phyloP scores from a whole-genome alignment of 345 rosid genomes.

The Nasturtium officinale region DNA sequence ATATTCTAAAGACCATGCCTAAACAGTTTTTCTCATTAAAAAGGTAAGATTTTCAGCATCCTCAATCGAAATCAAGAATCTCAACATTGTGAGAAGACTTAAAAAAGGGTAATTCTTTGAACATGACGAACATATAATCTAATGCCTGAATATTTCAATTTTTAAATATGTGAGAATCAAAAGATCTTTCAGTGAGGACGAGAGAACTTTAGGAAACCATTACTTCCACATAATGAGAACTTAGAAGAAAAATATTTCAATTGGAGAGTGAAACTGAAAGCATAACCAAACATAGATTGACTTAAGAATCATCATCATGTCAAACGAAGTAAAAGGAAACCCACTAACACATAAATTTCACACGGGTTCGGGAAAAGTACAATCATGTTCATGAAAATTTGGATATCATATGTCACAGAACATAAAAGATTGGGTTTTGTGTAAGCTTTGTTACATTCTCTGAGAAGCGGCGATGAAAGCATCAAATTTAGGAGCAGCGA shows the following conservation, averaged over 20 bases:
- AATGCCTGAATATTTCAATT: neutral
- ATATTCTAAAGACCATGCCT: neutral
- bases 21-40: neutral
- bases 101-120: neutral
- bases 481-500: constrained; percentile 73
- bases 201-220: neutral
- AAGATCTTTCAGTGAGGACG: neutral
- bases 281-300: neutral
- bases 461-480: constrained; percentile 75
- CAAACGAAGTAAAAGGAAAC: neutral
- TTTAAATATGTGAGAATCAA: neutral
- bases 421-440: neutral
- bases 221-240: neutral
- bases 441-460: constrained; percentile 50
- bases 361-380: neutral
- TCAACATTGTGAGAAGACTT: constrained; percentile 3
- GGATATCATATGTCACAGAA: neutral
- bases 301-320: neutral
- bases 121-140: neutral
- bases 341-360: neutral
- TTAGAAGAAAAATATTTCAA: neutral
- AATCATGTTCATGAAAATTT: neutral
- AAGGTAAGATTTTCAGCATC: neutral
- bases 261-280: neutral
- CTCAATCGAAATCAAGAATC: neutral